phyloP scores from a whole-genome alignment of 441 rosid species.

The Gossypium davidsonii region DNA sequence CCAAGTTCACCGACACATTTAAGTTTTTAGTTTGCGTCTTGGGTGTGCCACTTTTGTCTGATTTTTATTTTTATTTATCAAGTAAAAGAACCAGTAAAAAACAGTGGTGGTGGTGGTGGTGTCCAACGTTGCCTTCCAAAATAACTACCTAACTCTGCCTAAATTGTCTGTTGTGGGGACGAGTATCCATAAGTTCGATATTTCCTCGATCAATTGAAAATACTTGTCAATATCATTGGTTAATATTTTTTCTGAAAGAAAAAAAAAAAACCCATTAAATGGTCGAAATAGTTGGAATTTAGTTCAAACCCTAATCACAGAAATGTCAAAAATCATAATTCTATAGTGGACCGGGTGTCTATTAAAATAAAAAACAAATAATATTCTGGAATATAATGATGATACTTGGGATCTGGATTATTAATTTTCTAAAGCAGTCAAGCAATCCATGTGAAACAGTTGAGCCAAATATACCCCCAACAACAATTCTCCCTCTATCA shows the following conservation, averaged over 20 bases:
- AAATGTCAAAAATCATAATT: neutral
- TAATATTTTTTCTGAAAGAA: neutral
- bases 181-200: neutral
- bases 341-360: neutral
- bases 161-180: slow-evolving; percentile 8
- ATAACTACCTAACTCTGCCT: slow-evolving; percentile 2
- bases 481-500: slow-evolving; percentile 1
- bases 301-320: slow-evolving; percentile 5
- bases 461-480: slow-evolving; percentile 1
- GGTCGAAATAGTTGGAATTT: neutral
- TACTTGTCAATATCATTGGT: neutral
- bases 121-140: neutral
- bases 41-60: neutral
- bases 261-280: neutral
- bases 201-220: neutral
- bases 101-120: neutral
- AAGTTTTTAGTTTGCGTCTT: neutral
- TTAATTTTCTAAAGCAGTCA: neutral
- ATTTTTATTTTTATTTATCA: neutral
- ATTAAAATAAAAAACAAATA: neutral
- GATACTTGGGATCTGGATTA: neutral
- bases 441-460: neutral
- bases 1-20: slow-evolving; percentile 11
- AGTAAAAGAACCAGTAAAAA: neutral
- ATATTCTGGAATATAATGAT: neutral